phyloP scores from a whole-genome alignment of 2,329 filamentous ascomycete species.

The Pseudogymnoascus sp. region DNA sequence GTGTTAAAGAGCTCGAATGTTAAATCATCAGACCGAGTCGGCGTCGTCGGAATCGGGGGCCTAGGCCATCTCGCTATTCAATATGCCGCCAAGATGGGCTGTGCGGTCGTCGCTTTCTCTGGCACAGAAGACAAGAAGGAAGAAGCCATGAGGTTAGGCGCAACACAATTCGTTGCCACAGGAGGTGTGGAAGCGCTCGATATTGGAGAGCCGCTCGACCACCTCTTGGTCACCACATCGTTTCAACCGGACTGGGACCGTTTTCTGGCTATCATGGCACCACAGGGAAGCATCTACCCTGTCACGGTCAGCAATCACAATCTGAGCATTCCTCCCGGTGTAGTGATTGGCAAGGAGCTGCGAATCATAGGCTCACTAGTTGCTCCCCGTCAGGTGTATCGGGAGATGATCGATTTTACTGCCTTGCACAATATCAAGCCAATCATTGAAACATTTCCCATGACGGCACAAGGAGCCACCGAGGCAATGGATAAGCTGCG shows the following conservation, averaged over 20 bases:
- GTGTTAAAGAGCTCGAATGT: slow-evolving; percentile 32
- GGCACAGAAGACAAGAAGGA: slow-evolving; percentile 56
- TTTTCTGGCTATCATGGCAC: slow-evolving; percentile 55
- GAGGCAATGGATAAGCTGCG: slow-evolving; percentile 50
- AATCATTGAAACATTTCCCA: slow-evolving; percentile 49
- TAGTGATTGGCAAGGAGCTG: slow-evolving; percentile 22
- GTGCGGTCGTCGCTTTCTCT: slow-evolving; percentile 52
- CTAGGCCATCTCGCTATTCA: slow-evolving; percentile 58
- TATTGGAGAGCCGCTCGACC: slow-evolving; percentile 23
- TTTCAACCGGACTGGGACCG: slow-evolving; percentile 50
- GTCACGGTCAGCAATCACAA: slow-evolving; percentile 54
- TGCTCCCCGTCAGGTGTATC: slow-evolving; percentile 41
- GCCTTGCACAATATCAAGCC: slow-evolving; percentile 53
- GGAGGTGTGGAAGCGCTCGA: slow-evolving; percentile 31
- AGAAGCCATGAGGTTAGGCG: slow-evolving; percentile 53
- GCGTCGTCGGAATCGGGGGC: slow-evolving; percentile 51
- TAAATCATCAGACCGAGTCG: slow-evolving; percentile 28
- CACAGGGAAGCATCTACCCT: slow-evolving; percentile 56
- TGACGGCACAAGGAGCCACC: slow-evolving; percentile 47
- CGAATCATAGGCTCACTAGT: slow-evolving; percentile 26
- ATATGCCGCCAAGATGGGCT: slow-evolving; percentile 57
- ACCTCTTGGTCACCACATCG: slow-evolving; percentile 27
- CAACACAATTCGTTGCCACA: slow-evolving; percentile 53
- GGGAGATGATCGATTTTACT: slow-evolving; percentile 53
- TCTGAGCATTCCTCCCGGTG: slow-evolving; percentile 26